Conservation (phyloP, 345 rosid genomes). For the Arabis hirsuta region DNA sequence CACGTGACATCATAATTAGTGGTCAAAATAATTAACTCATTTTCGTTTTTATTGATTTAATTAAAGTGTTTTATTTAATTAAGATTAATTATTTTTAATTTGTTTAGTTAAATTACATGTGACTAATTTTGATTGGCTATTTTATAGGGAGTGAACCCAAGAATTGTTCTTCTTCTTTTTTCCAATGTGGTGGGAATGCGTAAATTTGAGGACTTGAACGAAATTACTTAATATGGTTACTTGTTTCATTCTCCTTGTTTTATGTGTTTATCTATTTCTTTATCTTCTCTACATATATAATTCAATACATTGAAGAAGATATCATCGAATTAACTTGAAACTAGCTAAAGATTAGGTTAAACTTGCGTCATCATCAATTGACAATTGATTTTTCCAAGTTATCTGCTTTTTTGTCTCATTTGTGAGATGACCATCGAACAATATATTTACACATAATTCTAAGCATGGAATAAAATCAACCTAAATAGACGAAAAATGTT, state of each 20-base stretch:
- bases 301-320: constrained; percentile 3
- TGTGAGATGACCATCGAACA: constrained; percentile 32
- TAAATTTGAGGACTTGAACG: background rate
- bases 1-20: no score
- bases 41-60: no score
- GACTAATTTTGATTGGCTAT: no score
- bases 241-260: background rate
- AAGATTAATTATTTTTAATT: no score
- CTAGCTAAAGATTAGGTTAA: constrained; percentile 28
- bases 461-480: constrained; percentile 10
- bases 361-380: constrained; percentile 30
- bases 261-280: constrained; percentile 3
- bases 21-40: no score
- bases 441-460: background rate
- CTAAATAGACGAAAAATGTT: constrained; percentile 13
- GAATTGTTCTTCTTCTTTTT: no score
- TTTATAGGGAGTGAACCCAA: no score
- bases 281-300: background rate
- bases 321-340: constrained; percentile 12
- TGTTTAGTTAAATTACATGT: no score
- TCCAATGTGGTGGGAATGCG: no score
- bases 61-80: no score
- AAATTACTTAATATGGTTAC: background rate
- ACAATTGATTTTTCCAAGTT: constrained; percentile 27
- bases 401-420: constrained; percentile 36